Evolutionary conservation across 2,329 filamentous ascomycete species (phyloP).

Genomic region (Claviceps cyperi): DNA sequence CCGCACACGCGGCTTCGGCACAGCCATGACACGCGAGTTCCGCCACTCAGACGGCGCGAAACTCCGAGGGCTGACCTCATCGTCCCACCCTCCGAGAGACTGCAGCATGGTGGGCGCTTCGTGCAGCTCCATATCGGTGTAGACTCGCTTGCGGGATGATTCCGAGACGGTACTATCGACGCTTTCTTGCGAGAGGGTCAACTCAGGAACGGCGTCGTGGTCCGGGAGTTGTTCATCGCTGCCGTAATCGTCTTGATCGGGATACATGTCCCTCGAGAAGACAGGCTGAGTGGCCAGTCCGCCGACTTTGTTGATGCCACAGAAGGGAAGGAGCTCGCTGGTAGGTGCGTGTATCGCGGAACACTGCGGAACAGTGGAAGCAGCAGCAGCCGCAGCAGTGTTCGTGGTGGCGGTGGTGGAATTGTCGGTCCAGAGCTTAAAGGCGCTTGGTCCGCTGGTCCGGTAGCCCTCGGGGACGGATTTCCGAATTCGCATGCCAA

Average conservation of each 20-base stretch:
- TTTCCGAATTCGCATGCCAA: slow-evolving; percentile 91
- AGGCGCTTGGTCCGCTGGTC: slow-evolving; percentile 39
- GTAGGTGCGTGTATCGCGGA: slow-evolving; percentile 15
- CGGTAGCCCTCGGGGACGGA: slow-evolving; percentile 90
- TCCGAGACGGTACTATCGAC: slow-evolving; percentile 21
- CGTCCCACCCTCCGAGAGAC: slow-evolving; percentile 17
- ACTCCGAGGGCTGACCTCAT: slow-evolving; percentile 26
- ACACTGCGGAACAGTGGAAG: not conserved
- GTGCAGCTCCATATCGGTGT: slow-evolving; percentile 27
- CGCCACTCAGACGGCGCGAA: slow-evolving; percentile 22
- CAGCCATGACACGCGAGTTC: slow-evolving; percentile 32
- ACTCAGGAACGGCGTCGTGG: slow-evolving; percentile 28
- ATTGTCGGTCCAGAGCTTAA: slow-evolving; percentile 35
- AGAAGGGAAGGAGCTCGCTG: slow-evolving; percentile 64
- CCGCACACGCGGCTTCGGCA: slow-evolving; percentile 23
- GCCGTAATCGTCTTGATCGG: slow-evolving; percentile 11
- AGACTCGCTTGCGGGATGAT: slow-evolving; percentile 32
- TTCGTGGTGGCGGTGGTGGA: slow-evolving; percentile 3
- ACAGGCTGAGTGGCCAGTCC: slow-evolving; percentile 48
- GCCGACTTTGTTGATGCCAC: slow-evolving; percentile 63
- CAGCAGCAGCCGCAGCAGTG: not conserved
- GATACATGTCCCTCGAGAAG: slow-evolving; percentile 11
- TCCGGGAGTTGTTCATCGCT: slow-evolving; percentile 16
- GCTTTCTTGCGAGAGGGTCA: slow-evolving; percentile 44
- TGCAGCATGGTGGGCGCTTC: slow-evolving; percentile 5